Evolutionary conservation across 2,329 filamentous ascomycete species (phyloP), one percentile per base, ranked within the genome.

Genomic region (Bipolaris bicolor): DNA sequence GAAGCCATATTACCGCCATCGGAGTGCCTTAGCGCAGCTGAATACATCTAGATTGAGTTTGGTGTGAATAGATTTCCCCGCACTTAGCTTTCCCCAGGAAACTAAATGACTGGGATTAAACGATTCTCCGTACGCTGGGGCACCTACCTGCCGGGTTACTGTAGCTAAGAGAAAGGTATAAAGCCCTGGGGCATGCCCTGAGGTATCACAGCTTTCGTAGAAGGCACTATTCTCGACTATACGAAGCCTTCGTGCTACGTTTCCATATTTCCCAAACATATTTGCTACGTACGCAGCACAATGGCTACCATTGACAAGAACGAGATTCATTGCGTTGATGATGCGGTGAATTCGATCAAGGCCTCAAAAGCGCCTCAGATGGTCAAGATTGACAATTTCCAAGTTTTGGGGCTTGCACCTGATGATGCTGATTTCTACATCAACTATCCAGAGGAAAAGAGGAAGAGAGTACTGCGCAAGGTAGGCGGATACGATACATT

Each of bases 381-480:
- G 18, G 58, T 70, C 16, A 62, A 68, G 20, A 66, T 71, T 49
- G 68, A 69, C 33, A 68, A 67, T 34, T 61, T 70, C 55, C 65
- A 66, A 31, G 67, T 71, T 4, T 51, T 71, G 2, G 65, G 65
- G 31, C 62, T 71, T 20, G 49, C 63, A 43, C 54, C 65, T 20
- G 61, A 62, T 22, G 58, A 69, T 64, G 58, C 65, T 2, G 66
- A 69, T 2, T 63, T 71, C 57, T 67, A 68, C 50, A 59, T 58
- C 36, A 67, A 63, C 49, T 66, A 61, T 41, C 37, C 61, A 2
- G 54, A 83, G 81, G 82, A 77, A 7, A 74, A 69, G 43, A 78
- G 79, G 29, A 82, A 84, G 80, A 84, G 59, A 49, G 71, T 71
- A 1, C 60, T 69, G 10, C 66, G 56, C 39, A 71, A 71, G 58